Conservation (phyloP, 1,284 basidiomycete species). For the Puccinia sorghi region DNA sequence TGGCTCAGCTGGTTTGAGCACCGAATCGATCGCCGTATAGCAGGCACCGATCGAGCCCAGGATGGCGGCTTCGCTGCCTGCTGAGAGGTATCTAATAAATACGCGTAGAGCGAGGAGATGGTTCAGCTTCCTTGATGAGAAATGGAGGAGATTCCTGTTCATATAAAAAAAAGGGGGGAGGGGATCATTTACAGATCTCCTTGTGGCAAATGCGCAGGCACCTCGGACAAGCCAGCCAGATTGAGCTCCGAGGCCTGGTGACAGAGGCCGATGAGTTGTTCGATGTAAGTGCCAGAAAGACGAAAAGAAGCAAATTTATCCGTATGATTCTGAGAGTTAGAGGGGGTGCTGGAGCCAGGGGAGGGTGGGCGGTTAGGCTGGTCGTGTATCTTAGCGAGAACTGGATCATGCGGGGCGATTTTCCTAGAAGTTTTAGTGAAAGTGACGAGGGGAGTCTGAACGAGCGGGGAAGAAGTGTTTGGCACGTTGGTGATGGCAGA, state of each 20-base stretch:
- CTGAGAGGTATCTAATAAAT: constrained; percentile 19
- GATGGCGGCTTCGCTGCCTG: constrained; percentile 22
- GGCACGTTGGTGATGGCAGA: not conserved
- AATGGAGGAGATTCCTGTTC: not conserved
- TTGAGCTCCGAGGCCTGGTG: constrained; percentile 24
- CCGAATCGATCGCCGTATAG: constrained; percentile 33
- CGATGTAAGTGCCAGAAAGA: not conserved
- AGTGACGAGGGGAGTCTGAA: constrained; percentile 3
- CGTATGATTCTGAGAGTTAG: not conserved
- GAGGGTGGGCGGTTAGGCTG: constrained; percentile 12
- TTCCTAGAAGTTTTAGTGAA: constrained; percentile 13
- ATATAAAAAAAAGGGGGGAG: not conserved
- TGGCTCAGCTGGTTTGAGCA: not conserved
- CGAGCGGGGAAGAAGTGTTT: not conserved
- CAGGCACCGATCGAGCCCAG: constrained; percentile 23
- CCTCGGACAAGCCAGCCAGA: constrained; percentile 26
- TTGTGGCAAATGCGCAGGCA: constrained; percentile 33
- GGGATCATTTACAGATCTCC: constrained; percentile 28
- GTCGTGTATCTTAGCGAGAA: constrained; percentile 6
- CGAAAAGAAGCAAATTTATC: constrained; percentile 10
- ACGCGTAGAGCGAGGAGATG: not conserved
- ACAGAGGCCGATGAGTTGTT: constrained; percentile 33
- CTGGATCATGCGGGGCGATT: constrained; percentile 10
- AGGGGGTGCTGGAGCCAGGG: not conserved
- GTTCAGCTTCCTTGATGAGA: not conserved